Base-by-base conservation (phyloP, 2,329 filamentous ascomycete genomes). In the Fragosphaeria purpurea region DNA sequence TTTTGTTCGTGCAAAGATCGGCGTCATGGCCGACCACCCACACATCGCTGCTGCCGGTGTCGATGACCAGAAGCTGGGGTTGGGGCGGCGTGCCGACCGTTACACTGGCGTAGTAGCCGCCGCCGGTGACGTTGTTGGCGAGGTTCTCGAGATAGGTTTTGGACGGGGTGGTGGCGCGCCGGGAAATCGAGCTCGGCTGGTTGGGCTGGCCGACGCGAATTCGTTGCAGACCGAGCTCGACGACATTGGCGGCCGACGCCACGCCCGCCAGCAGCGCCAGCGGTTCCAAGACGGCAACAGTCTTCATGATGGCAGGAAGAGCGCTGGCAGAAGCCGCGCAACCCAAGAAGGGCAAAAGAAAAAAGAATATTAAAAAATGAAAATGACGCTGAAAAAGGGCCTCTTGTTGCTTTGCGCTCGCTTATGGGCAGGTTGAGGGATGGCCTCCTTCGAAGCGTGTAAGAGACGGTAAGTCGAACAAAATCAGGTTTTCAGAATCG, bases 31-130 rank as follows among this genome's bases (percentile, higher is more conserved):
- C 57, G 54, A 76, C 65, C 41, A 82, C 67, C 79, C 80, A 83
- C 4, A 79, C 73, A 60, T 83, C 80, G 56, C 75, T 80, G 61
- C 76, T 81, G 33, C 80, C 80, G 3, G 80, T 83, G 62, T 83
- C 80, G 55, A 83, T 70, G 48, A 77, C 68, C 57, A 83, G 68
- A 48, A 64, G 69, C 46, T 82, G 62, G 4, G 64, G 62, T 62
- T 83, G 80, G 0, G 69, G 66, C 1, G 80, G 80, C 0, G 78
- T 80, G 46, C 80, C 80, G 41, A 83, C 63, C n/a, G 66, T 65
- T 41, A 83, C 70, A 47, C 77, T 70, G 41, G 75, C 72, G 59
- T 73, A 79, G 65, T 81, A 82, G 11, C 75, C 72, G 37, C 75
- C 77, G 44, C 70, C 73, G 0, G 70, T 72, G 53, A 78, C 59